These are phyloP conservation scores for Rhypophila decipiens DNA, from an alignment of 495 filamentous ascomycete genomes.

Conservation along the genomic window DNA sequence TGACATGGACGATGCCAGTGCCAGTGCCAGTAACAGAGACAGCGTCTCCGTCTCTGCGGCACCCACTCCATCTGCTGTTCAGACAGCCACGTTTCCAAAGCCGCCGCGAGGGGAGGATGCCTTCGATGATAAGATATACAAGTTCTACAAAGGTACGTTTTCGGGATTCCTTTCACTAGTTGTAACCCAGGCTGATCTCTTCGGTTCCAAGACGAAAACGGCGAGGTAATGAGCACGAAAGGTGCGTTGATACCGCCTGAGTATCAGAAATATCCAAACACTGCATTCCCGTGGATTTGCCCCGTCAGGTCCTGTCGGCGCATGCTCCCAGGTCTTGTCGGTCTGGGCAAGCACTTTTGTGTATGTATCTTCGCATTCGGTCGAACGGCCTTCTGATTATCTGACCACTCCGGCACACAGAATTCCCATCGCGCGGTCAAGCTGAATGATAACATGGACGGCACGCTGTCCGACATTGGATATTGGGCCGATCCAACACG, in stretches of 20 bases:
- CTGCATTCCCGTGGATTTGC: conserved; percentile 13
- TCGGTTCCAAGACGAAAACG: no score
- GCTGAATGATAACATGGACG: conserved; percentile 21
- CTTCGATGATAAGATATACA: no score
- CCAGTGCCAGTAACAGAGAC: no score
- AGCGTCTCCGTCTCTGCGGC: no score
- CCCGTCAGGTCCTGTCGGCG: conserved; percentile 15
- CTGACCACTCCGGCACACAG: neutral
- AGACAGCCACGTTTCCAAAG: no score
- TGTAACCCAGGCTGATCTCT: no score
- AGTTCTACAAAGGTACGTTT: no score
- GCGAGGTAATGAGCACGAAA: no score
- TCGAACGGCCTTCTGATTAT: neutral
- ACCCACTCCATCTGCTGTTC: no score
- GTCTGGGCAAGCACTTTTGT: conserved; percentile 8
- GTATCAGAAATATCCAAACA: neutral
- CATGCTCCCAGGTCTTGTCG: neutral
- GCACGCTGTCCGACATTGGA: conserved; percentile 19
- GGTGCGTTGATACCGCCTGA: neutral
- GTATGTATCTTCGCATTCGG: neutral
- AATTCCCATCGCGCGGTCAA: conserved; percentile 12
- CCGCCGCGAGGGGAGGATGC: no score
- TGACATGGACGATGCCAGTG: neutral
- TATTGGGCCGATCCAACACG: conserved; percentile 2
- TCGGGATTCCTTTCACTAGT: no score